phyloP scores from a whole-genome alignment of 768 basidiomycete genomes.

The Holtermanniella nyarrowii region DNA sequence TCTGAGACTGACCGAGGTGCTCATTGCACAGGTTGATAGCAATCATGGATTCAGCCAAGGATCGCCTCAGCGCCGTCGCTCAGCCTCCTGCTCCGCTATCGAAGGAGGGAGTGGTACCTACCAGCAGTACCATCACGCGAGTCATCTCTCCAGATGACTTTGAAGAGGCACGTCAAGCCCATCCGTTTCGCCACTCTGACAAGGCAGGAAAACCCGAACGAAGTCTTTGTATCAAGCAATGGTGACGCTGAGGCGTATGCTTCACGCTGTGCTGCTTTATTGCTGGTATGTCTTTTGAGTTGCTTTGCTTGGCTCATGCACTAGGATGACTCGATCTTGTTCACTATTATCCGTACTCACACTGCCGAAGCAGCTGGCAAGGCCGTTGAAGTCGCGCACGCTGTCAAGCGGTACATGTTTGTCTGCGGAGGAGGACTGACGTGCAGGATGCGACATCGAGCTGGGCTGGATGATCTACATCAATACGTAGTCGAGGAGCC shows the following conservation, averaged over 20 bases:
- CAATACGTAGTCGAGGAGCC: conserved; percentile 38
- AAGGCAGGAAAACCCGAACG: conserved; percentile 30
- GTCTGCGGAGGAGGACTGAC: neutral
- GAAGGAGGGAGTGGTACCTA: neutral
- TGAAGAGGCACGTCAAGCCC: conserved; percentile 19
- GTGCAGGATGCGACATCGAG: conserved; percentile 34
- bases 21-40: conserved; percentile 16
- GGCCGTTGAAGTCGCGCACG: conserved; percentile 34
- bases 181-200: neutral
- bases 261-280: conserved; percentile 14
- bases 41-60: conserved; percentile 30
- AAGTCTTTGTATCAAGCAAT: conserved; percentile 25
- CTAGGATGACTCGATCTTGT: conserved; percentile 31
- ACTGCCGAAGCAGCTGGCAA: conserved; percentile 20
- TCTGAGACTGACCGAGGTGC: neutral
- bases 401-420: conserved; percentile 26
- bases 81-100: conserved; percentile 3
- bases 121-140: neutral
- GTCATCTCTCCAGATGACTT: conserved; percentile 29
- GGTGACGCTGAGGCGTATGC: conserved; percentile 26
- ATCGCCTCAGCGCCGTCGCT: conserved; percentile 5
- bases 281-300: no score
- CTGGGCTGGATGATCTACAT: conserved; percentile 28
- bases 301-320: no score
- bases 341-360: conserved; percentile 33